Evolutionary conservation across 768 basidiomycete genomes (phyloP), one percentile per base, ranked within the genome.

Genomic region (Panaeolus papilionaceus): DNA sequence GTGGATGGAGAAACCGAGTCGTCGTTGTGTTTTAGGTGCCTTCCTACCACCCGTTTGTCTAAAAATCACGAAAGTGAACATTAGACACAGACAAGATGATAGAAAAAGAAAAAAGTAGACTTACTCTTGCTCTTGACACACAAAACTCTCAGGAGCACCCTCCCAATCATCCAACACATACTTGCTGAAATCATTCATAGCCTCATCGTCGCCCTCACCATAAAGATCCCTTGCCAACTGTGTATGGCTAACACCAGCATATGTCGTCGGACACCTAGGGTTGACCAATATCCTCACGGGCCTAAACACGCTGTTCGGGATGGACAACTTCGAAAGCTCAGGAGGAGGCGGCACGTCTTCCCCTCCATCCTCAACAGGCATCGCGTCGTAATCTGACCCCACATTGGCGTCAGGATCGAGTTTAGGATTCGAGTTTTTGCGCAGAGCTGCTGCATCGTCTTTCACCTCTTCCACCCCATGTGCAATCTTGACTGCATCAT

Each of bases 191-290:
- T 80, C 82, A 18, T 77, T 81, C 47, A 80, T 75, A 49, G 81
- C 77, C 47, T 82, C 84, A 61, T 93, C 90, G 26, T 89, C 89
- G n/a, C 88, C 86, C 45, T 88, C 85, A 10, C 96, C 97, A 73
- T 98, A 99, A 72, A 99, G 79, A 78, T 98, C 96, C 54, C 94
- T 78, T n/a, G 97, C 96, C 40, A 99, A 86, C 78, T 95, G 94
- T 23, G 96, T 95, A 78, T 99, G 97, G 70, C 91, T 94, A 4
- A 99, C 97, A 3, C 97, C 98, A 0, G 97, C 97, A 76, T 99
- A 99, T 23, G 97, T 99, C 40, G 97, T 99, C 64, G 97, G 93
- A 77, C 96, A 99, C 16, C 96, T 88, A 4, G 97, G 97, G 75
- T 99, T 99, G 66, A 99, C 91, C 70, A 99, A 78, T 72, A 99